Evolutionary conservation across 352 stramenopile genomes (phyloP).

Genomic region (Plasmopara muralis): DNA sequence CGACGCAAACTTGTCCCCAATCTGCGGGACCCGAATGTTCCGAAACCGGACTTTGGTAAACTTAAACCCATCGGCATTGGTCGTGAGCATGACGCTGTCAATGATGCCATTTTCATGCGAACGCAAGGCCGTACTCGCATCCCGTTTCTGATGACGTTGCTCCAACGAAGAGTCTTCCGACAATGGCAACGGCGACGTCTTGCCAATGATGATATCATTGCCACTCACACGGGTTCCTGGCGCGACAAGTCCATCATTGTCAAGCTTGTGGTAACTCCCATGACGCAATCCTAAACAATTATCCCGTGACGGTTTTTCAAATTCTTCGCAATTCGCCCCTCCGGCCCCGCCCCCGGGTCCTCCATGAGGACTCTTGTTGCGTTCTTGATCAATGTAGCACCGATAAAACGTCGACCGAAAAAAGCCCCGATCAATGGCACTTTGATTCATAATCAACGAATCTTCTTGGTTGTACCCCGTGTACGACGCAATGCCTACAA

Average conservation of each 20-base stretch:
- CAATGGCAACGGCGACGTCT: conserved; percentile 90
- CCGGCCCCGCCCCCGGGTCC: conserved; percentile 44
- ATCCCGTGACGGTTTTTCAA: conserved; percentile 95
- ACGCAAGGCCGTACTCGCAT: conserved; percentile 95
- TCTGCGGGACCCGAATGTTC: conserved; percentile 98
- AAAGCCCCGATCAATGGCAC: conserved; percentile 97
- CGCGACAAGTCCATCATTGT: conserved; percentile 96
- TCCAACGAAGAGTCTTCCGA: conserved; percentile 76
- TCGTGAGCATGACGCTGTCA: conserved; percentile 98
- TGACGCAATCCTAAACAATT: conserved; percentile 92
- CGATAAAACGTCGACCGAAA: conserved; percentile 99
- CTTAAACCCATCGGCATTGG: conserved; percentile 95
- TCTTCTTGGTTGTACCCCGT: conserved; percentile 99
- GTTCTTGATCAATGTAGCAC: conserved; percentile 95
- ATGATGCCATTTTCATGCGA: conserved; percentile 99
- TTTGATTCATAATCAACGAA: conserved; percentile 99
- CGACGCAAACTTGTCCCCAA: conserved; percentile 98
- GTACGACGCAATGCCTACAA: conserved; percentile 86
- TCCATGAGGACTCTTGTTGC: conserved; percentile 78
- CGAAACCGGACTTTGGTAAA: conserved; percentile 97
- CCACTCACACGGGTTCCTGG: conserved; percentile 95
- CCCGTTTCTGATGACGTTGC: conserved; percentile 93
- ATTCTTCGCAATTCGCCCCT: conserved; percentile 83
- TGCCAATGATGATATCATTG: conserved; percentile 99
- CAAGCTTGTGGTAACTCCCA: conserved; percentile 98